phyloP scores from a whole-genome alignment of 2,329 filamentous ascomycete genomes.

The Ophiostoma triangulosporum region DNA sequence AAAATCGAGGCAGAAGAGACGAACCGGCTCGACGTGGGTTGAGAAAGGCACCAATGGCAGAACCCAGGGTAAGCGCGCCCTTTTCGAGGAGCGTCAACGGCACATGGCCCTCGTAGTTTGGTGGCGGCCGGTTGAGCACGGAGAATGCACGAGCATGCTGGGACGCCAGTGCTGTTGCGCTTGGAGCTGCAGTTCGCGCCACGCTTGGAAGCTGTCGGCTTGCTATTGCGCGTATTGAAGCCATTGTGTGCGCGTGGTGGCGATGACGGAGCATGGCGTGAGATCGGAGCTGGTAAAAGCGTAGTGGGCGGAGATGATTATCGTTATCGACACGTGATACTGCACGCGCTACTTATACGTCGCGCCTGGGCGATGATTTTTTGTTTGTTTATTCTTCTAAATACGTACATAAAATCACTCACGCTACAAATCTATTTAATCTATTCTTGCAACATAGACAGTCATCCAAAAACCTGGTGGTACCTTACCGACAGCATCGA shows the following conservation, averaged over 20 bases:
- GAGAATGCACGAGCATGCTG: constrained; percentile 43
- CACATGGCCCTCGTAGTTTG: constrained; percentile 86
- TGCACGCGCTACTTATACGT: neutral
- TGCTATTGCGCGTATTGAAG: constrained; percentile 3
- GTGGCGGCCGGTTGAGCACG: constrained; percentile 67
- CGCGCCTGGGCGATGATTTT: too few species aligned
- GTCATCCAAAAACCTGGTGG: neutral
- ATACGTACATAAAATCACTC: too few species aligned
- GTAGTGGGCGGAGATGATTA: neutral
- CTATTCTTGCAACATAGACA: too few species aligned
- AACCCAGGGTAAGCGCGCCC: constrained; percentile 52
- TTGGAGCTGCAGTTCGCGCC: neutral
- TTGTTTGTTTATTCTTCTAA: too few species aligned
- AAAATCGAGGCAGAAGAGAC: neutral
- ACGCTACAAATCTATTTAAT: too few species aligned
- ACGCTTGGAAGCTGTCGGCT: neutral
- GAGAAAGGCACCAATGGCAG: constrained; percentile 48
- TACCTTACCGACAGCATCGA: constrained; percentile 1
- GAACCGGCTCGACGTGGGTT: constrained; percentile 70
- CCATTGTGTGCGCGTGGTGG: constrained; percentile 4
- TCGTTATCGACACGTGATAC: neutral
- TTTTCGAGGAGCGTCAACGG: constrained; percentile 72
- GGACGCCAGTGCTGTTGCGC: neutral
- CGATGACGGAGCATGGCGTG: constrained; percentile 2
- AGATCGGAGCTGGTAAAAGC: constrained; percentile 6